phyloP scores from a whole-genome alignment of 441 rosid species.

The Sinapis alba region DNA sequence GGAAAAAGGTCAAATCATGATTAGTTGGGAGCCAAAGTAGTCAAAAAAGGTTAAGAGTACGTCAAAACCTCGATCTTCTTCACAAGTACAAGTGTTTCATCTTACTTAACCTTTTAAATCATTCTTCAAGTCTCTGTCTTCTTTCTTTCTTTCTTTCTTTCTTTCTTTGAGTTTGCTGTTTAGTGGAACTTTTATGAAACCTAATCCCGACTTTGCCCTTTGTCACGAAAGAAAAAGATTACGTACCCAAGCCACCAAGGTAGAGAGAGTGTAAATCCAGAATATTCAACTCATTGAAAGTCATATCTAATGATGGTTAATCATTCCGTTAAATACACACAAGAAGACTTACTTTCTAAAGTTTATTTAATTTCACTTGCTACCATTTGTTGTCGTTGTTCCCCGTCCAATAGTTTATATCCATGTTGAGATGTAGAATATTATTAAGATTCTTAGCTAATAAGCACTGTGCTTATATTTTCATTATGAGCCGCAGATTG shows the following conservation, averaged over 20 bases:
- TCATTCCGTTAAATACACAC: constrained; percentile 36
- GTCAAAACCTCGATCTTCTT: constrained; percentile 42
- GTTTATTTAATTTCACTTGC: constrained; percentile 3
- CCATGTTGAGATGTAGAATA: constrained; percentile 1
- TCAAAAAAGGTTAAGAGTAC: constrained; percentile 39
- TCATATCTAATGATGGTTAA: constrained; percentile 42
- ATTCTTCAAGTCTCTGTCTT: constrained; percentile 12
- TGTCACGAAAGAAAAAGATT: constrained; percentile 3
- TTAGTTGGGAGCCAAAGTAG: constrained; percentile 38
- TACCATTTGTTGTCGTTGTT: constrained; percentile 14
- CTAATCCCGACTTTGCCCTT: constrained; percentile 3
- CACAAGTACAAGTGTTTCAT: constrained; percentile 35
- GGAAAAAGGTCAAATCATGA: constrained; percentile 40
- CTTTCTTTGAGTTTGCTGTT: constrained; percentile 5
- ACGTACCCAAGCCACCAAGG: constrained; percentile 32
- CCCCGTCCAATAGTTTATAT: constrained; percentile 28
- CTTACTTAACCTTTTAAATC: constrained; percentile 26
- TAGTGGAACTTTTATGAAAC: constrained; percentile 11
- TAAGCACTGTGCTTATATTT: background rate
- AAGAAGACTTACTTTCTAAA: constrained; percentile 23
- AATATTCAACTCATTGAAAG: constrained; percentile 31
- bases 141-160: background rate
- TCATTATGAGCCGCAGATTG: background rate
- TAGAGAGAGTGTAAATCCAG: constrained; percentile 25
- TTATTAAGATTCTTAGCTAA: constrained; percentile 4